Evolutionary conservation across 2,329 filamentous ascomycete species (phyloP).

Genomic region (Aspergillus pseudonomiae): DNA sequence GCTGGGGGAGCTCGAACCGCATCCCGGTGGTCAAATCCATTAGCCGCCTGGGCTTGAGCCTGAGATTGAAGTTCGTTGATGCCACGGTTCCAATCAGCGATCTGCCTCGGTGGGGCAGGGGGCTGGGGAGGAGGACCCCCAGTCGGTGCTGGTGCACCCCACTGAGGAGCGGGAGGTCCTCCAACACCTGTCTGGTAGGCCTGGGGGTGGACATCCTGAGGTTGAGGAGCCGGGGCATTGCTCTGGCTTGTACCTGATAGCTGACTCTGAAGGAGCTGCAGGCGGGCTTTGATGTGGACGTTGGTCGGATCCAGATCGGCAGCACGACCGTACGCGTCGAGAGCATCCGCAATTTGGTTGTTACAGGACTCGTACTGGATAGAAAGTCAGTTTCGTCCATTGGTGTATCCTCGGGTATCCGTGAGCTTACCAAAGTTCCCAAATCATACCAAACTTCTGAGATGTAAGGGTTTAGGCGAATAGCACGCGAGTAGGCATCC

Average conservation of each 20-base stretch:
- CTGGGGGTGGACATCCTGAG: constrained; percentile 93
- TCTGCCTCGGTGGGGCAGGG: constrained; percentile 66
- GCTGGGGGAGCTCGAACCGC: constrained; percentile 68
- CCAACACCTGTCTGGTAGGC: constrained; percentile 86
- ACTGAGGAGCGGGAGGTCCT: constrained; percentile 83
- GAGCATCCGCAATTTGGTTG: constrained; percentile 94
- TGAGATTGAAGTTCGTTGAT: constrained; percentile 75
- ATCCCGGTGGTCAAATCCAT: constrained; percentile 81
- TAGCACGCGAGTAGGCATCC: constrained; percentile 95
- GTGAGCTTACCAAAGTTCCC: constrained; percentile 78
- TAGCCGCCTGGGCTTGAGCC: constrained; percentile 51
- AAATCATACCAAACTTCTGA: constrained; percentile 99
- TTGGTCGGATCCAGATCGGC: constrained; percentile 92
- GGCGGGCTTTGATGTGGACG: constrained; percentile 91
- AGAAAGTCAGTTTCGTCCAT: constrained; percentile 5
- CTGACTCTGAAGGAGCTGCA: constrained; percentile 82
- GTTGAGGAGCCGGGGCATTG: constrained; percentile 71
- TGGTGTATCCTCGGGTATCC: neutral
- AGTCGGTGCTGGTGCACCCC: constrained; percentile 72
- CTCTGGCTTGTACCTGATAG: constrained; percentile 70
- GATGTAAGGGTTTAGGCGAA: constrained; percentile 95
- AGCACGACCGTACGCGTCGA: constrained; percentile 93
- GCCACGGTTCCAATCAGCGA: constrained; percentile 64
- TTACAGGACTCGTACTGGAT: constrained; percentile 94
- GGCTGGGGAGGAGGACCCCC: constrained; percentile 55